Evolutionary conservation across 495 filamentous ascomycete genomes (phyloP), one percentile per base, ranked within the genome.

Genomic region (Clohesyomyces aquaticus): DNA sequence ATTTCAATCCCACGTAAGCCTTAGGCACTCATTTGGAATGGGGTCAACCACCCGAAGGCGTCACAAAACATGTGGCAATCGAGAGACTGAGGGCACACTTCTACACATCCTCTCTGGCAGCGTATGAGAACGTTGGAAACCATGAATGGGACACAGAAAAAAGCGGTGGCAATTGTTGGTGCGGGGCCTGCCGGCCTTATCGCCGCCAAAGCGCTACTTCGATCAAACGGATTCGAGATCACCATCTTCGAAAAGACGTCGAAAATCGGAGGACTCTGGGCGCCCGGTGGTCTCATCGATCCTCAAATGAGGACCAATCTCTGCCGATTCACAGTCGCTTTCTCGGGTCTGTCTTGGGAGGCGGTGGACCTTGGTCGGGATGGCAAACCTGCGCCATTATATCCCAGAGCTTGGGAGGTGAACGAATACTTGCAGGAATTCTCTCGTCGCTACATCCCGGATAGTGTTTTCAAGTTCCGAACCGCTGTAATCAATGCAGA

Each of bases 281-380:
- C n/a, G 3, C n/a, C 21, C 6, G 26, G 35, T 29, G 23, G 43
- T 11, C 21, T 21, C 10, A 59, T 59, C 16, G 21, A 49, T 35
- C 55, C 55, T 10, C 42, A 59, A 14, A 59, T 59, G 55, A 41
- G 55, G 22, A 59, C 55, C 23, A 59, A 59, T 27, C 41, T 14
- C 3, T 18, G 42, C 25, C 27, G 18, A n/a, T 59, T 48, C 26
- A 59, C 55, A 2, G 27, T 46, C 1, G 27, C 42, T 22, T 59
- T 59, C 27, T 59, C 55, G 10, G 55, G 49, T 25, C 43, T 59
- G 21, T 59, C 55, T n/a, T 59, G 55, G 55, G 43, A 59, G 22
- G 47, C 55, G 4, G 23, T 59, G 10, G 38, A 59, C 41, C 26
- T 59, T 11, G n/a, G n/a, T n/a, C n/a, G n/a, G n/a, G 41, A 35